Evolutionary conservation across 2,329 filamentous ascomycete genomes (phyloP).

Genomic region (Epichloe amarillans): DNA sequence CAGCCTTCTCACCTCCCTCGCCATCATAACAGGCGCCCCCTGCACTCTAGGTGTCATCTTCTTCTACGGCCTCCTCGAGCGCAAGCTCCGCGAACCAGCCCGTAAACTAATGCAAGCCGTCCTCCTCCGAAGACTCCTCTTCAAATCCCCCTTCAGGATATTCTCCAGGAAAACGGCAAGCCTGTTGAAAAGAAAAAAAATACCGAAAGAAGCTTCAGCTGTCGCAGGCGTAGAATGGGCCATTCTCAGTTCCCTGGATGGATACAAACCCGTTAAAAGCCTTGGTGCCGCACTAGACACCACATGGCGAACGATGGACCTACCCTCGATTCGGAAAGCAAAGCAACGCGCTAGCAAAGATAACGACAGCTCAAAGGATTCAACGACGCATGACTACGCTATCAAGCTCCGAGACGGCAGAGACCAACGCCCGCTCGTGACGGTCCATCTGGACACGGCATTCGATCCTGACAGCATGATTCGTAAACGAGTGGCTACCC

Average conservation of each 20-base stretch:
- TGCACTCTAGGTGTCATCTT: constrained; percentile 18
- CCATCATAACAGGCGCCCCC: constrained; percentile 18
- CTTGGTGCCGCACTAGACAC: constrained; percentile 15
- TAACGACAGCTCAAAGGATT: background rate
- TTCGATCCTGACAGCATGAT: constrained; percentile 4
- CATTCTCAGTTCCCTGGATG: constrained; percentile 16
- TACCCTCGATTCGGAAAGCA: background rate
- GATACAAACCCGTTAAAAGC: constrained; percentile 15
- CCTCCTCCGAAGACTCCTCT: constrained; percentile 13
- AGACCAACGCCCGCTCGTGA: background rate
- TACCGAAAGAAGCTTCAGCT: constrained; percentile 5
- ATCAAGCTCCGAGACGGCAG: constrained; percentile 4
- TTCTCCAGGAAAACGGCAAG: constrained; percentile 15
- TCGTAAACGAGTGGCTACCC: background rate
- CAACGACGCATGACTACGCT: constrained; percentile 2
- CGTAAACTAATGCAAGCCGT: constrained; percentile 14
- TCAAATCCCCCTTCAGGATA: constrained; percentile 15
- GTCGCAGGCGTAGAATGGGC: constrained; percentile 17
- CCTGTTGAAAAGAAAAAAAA: constrained; percentile 9
- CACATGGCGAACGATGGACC: constrained; percentile 15
- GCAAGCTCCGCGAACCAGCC: constrained; percentile 14
- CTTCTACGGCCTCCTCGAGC: constrained; percentile 20
- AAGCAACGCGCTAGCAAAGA: no score
- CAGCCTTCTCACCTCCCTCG: constrained; percentile 24
- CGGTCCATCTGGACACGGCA: constrained; percentile 3